These are phyloP conservation scores for Backusella westeae DNA, from an alignment of 192 early-diverging fungal species.

Conservation along the genomic window DNA sequence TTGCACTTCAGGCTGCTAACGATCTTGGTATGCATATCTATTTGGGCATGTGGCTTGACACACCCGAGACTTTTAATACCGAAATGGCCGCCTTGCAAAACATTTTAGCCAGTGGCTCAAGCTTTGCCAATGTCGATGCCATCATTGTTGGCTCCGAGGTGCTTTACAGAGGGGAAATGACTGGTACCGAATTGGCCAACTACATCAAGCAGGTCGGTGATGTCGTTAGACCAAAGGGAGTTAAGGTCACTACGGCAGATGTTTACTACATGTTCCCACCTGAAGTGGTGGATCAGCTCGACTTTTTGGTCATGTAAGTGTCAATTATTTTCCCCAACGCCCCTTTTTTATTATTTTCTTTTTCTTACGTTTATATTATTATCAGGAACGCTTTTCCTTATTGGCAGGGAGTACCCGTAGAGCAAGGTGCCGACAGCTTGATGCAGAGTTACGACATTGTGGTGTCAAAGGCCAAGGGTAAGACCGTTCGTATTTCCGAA, in stretches of 20 bases:
- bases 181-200: slow-evolving; percentile 37
- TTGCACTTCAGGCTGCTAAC: slow-evolving; percentile 52
- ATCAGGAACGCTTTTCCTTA: slow-evolving; percentile 41
- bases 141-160: slow-evolving; percentile 62
- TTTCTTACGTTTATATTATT: background rate
- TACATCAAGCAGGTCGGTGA: slow-evolving; percentile 45
- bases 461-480: slow-evolving; percentile 41
- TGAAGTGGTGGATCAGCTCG: slow-evolving; percentile 44
- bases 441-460: slow-evolving; percentile 50
- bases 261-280: slow-evolving; percentile 48
- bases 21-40: slow-evolving; percentile 47
- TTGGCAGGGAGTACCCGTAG: slow-evolving; percentile 56
- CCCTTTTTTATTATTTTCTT: background rate
- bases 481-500: slow-evolving; percentile 56
- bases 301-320: slow-evolving; percentile 61
- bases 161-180: slow-evolving; percentile 53
- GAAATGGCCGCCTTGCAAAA: slow-evolving; percentile 47
- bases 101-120: slow-evolving; percentile 38
- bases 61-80: slow-evolving; percentile 38
- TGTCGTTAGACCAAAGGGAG: slow-evolving; percentile 34
- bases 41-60: slow-evolving; percentile 59
- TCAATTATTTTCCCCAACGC: background rate
- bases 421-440: slow-evolving; percentile 43
- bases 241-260: slow-evolving; percentile 53
- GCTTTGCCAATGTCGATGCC: slow-evolving; percentile 39